Percentiles rank a stretch among this genome's conserved stretches.
Evolutionary conservation across 495 filamentous ascomycete genomes (phyloP).

Genomic region (Astrothelium macrocarpum): DNA sequence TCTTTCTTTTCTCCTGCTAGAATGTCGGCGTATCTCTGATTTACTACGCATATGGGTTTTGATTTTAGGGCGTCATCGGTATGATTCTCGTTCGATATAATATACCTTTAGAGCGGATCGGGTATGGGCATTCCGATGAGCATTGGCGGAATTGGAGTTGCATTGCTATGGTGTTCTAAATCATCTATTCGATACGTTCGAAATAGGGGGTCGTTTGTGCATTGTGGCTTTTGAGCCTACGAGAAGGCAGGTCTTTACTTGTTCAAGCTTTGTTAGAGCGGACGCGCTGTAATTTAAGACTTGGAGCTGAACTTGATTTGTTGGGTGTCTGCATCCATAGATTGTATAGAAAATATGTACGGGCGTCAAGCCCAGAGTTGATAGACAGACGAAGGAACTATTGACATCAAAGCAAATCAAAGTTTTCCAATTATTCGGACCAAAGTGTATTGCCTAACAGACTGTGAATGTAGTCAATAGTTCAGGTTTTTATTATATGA

Average conservation of each 20-base stretch:
- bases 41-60: background rate
- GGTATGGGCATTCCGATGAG: background rate
- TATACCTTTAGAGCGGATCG: background rate
- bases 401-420: background rate
- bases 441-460: background rate
- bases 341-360: background rate
- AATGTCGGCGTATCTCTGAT: background rate
- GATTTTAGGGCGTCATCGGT: background rate
- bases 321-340: background rate
- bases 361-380: background rate
- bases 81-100: background rate
- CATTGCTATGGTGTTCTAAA: background rate
- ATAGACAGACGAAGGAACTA: background rate
- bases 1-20: background rate
- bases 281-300: background rate
- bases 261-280: background rate
- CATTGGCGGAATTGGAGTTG: background rate
- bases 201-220: background rate
- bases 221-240: background rate
- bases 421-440: background rate
- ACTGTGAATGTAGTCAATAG: background rate
- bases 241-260: background rate
- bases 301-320: background rate
- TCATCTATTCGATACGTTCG: background rate
- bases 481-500: too few relatives aligned